These are phyloP conservation scores for Erysimum cheiri DNA, from an alignment of 441 rosid genomes.

Conservation along the genomic window DNA sequence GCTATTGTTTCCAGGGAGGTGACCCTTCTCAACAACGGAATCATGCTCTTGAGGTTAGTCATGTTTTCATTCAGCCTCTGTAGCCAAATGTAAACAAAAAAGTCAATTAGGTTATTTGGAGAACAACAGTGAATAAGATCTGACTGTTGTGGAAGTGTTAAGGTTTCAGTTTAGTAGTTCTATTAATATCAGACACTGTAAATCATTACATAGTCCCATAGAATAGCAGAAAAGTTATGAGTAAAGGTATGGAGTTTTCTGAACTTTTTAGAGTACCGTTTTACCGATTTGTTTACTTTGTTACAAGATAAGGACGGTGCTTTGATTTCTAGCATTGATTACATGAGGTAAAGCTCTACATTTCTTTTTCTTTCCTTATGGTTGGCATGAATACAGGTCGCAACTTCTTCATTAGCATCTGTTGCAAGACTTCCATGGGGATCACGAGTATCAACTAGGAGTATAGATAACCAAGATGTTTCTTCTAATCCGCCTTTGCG, in stretches of 20 bases:
- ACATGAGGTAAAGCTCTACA: not conserved
- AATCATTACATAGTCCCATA: not conserved
- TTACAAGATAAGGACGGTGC: too few species aligned
- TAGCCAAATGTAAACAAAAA: too few species aligned
- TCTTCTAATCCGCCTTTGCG: constrained; percentile 50
- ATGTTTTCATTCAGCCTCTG: not conserved
- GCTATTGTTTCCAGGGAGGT: constrained; percentile 59
- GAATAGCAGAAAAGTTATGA: not conserved
- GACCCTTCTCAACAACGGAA: constrained; percentile 76
- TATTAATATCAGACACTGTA: not conserved
- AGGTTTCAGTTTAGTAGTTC: not conserved
- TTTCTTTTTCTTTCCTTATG: not conserved
- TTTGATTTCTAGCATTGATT: not conserved
- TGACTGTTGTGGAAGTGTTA: not conserved
- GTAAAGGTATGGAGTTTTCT: not conserved
- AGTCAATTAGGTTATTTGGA: not conserved
- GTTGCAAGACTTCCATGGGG: constrained; percentile 83
- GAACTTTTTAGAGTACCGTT: too few species aligned
- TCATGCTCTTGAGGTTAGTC: constrained; percentile 64
- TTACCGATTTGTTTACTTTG: too few species aligned
- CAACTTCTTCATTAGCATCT: constrained; percentile 74
- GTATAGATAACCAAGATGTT: constrained; percentile 34
- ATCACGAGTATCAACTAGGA: constrained; percentile 53
- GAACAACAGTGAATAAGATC: constrained; percentile 3
- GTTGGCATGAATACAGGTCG: constrained; percentile 45